These are phyloP conservation scores for Artemisia tridentata DNA, from an alignment of 129 eudicot species.

Conservation along the genomic window DNA sequence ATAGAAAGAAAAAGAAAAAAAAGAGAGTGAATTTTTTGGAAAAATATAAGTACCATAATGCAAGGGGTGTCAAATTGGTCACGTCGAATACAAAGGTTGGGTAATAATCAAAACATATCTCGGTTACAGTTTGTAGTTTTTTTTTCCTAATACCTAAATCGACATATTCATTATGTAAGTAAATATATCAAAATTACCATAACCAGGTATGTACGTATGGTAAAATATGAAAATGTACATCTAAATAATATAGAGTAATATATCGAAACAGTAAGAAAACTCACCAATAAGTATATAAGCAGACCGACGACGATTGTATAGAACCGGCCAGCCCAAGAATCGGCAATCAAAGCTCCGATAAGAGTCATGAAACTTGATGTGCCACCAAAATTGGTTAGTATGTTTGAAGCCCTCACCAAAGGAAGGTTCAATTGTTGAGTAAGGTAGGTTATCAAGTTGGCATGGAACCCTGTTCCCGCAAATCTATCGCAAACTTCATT, in stretches of 20 bases:
- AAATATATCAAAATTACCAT: no score
- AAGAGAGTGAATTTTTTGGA: no score
- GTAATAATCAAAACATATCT: no score
- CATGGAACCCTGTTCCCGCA: constrained; percentile 82
- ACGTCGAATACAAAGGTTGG: no score
- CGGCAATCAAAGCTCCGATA: constrained; percentile 80
- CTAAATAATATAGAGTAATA: background rate
- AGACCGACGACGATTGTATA: constrained; percentile 72
- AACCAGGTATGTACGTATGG: background rate
- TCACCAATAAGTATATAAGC: constrained; percentile 62
- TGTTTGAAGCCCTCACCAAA: constrained; percentile 82
- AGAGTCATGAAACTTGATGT: constrained; percentile 69
- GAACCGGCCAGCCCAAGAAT: constrained; percentile 80
- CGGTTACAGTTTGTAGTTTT: no score
- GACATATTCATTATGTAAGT: no score
- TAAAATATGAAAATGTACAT: background rate
- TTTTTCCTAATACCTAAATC: no score
- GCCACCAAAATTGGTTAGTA: constrained; percentile 75
- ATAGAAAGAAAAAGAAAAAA: no score
- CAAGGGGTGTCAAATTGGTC: no score
- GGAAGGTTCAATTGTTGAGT: constrained; percentile 78
- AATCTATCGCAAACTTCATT: constrained; percentile 84
- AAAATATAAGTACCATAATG: no score
- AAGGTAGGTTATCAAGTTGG: constrained; percentile 89
- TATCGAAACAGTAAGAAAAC: background rate